Base-by-base conservation (phyloP, 1,139 yeast genomes). In the Yamadazyma siamensis region DNA sequence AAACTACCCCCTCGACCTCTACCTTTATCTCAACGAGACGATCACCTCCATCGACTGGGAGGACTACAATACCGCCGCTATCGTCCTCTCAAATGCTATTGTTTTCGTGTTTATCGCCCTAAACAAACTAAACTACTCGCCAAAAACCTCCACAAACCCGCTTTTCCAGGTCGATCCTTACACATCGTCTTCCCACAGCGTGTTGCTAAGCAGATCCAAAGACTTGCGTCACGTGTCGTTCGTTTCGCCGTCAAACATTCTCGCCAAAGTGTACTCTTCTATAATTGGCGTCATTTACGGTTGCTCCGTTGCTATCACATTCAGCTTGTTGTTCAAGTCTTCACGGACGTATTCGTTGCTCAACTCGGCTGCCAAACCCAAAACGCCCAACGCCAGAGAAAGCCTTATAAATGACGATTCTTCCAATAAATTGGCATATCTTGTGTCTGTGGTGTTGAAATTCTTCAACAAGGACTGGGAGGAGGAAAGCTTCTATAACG, bases 41-140 rank as follows among this genome's bases (percentile, higher is more conserved):
- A 43, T 76, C 13, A 66, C 69, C 28, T 59, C 78, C 5, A 71
- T 80, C 5, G 84, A 80, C 36, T 81, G 88, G 88, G 87, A 81
- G 43, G 60, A 65, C 2, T 65, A 74, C 38, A 61, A 75, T 7
- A 46, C 49, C 66, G 20, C 79, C 77, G 41, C 36, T 5, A 19
- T 33, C 4, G 12, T 38, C 0, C 40, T 62, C 8, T 82, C 82
- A 0, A 51, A 57, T n/a, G 31, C 48, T 0, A 49, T 71, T 4
- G 38, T 54, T 4, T 25, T 44, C 3, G 11, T 44, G 7, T 56
- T 49, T 28, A 36, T 52, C 11, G 26, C 52, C 7, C 31, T 54
- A 27, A 43, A 28, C 15, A 38, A 31, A 18, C 17, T 38, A 11
- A 28, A 27, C 12, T 27, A 33, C 21, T 54, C 40, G 31, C 38